Evolutionary conservation across 768 basidiomycete species (phyloP).

Genomic region (Boletus rex-veris): DNA sequence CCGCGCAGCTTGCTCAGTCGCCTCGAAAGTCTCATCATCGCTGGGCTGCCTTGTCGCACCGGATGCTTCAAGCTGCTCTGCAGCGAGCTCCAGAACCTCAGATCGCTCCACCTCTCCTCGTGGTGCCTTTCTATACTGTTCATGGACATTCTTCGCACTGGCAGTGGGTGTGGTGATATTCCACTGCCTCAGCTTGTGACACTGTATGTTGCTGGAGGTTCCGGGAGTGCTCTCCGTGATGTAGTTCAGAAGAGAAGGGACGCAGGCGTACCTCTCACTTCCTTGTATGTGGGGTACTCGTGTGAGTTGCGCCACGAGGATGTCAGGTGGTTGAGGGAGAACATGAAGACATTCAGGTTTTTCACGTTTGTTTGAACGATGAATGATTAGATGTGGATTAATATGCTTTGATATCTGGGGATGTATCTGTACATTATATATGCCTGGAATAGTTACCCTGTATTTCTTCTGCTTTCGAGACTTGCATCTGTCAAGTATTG

Average conservation of each 20-base stretch:
- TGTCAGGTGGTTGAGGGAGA: neutral
- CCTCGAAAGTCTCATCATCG: constrained; percentile 52
- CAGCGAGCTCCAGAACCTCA: constrained; percentile 46
- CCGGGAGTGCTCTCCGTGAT: neutral
- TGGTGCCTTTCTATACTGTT: constrained; percentile 16
- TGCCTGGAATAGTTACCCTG: neutral
- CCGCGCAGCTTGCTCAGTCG: constrained; percentile 39
- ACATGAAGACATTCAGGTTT: neutral
- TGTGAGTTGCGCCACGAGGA: neutral
- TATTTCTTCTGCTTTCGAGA: no score
- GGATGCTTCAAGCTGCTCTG: constrained; percentile 36
- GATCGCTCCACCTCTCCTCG: constrained; percentile 30
- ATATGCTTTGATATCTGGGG: no score
- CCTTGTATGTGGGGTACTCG: neutral
- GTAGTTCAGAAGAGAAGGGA: neutral
- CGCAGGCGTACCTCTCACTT: neutral
- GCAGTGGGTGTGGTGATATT: neutral
- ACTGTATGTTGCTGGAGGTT: constrained; percentile 44
- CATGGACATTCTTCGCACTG: constrained; percentile 15
- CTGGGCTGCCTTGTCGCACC: constrained; percentile 43
- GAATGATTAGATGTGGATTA: no score
- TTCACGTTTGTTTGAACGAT: no score
- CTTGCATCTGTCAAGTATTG: no score
- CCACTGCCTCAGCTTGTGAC: constrained; percentile 52
- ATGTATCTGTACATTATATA: no score